Percentiles rank a stretch among this genome's conserved stretches.
phyloP scores from a whole-genome alignment of 2,329 filamentous ascomycete species.

The Camptophora hylomeconis region DNA sequence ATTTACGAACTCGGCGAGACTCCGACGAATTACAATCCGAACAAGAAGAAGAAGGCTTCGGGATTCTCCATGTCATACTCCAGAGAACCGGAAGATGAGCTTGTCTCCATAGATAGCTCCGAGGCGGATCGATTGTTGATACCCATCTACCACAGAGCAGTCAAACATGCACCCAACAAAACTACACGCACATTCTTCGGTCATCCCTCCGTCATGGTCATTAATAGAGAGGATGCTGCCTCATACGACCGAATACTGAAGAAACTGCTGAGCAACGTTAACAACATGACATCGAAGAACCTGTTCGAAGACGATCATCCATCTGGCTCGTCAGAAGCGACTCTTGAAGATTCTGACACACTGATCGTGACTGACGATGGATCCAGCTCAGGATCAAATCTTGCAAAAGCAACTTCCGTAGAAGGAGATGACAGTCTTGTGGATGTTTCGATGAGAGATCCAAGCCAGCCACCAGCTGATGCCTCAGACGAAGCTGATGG shows the following conservation, averaged over 20 bases:
- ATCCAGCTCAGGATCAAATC: constrained; percentile 53
- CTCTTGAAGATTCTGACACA: constrained; percentile 50
- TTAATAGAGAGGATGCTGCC: constrained; percentile 59
- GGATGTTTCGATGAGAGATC: constrained; percentile 73
- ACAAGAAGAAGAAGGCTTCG: constrained; percentile 36
- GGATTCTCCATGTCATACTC: constrained; percentile 20
- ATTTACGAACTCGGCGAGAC: constrained; percentile 66
- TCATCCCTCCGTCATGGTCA: constrained; percentile 49
- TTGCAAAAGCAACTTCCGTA: constrained; percentile 61
- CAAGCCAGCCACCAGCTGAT: constrained; percentile 25
- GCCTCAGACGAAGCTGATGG: constrained; percentile 16
- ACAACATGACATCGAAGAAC: constrained; percentile 60
- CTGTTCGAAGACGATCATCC: constrained; percentile 40
- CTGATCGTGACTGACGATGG: constrained; percentile 50
- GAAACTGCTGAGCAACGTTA: constrained; percentile 65
- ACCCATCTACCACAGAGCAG: constrained; percentile 33
- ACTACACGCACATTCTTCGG: constrained; percentile 25
- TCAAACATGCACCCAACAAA: constrained; percentile 16
- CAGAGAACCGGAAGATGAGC: constrained; percentile 26
- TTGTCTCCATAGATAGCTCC: constrained; percentile 29
- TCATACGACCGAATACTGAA: constrained; percentile 60
- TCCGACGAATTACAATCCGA: constrained; percentile 63
- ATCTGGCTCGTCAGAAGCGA: constrained; percentile 36
- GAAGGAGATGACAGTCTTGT: constrained; percentile 85
- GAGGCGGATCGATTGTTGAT: constrained; percentile 34